phyloP scores from a whole-genome alignment of 768 basidiomycete genomes.

The Cantharellus cinnabarinus region DNA sequence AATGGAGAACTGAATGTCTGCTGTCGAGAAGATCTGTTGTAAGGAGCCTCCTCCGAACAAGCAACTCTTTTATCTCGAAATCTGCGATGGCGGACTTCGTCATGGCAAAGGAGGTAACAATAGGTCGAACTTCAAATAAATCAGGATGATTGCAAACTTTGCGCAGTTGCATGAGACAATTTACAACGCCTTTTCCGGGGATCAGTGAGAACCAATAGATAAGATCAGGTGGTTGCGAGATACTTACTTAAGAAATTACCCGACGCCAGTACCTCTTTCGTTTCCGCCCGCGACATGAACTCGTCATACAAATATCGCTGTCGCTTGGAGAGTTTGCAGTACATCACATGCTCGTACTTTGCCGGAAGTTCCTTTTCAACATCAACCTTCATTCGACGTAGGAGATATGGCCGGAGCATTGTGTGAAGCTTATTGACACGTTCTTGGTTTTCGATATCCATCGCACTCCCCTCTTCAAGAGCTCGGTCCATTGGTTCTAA shows the following conservation, averaged over 20 bases:
- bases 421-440: conserved; percentile 56
- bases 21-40: conserved; percentile 10
- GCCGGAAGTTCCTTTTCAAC: conserved; percentile 24
- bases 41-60: conserved; percentile 17
- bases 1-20: conserved; percentile 30
- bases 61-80: conserved; percentile 18
- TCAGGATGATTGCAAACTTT: conserved; percentile 25
- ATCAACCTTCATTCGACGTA: conserved; percentile 20
- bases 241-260: conserved; percentile 28
- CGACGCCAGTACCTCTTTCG: conserved; percentile 59
- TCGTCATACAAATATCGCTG: conserved; percentile 94
- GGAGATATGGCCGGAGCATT: conserved; percentile 20
- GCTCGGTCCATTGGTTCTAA: conserved; percentile 85
- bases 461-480: conserved; percentile 56
- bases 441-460: conserved; percentile 69
- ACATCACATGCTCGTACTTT: conserved; percentile 77
- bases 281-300: conserved; percentile 79
- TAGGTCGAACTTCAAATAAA: conserved; percentile 22
- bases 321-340: conserved; percentile 75
- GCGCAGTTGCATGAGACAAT: conserved; percentile 23
- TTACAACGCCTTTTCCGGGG: conserved; percentile 15
- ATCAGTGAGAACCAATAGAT: not conserved
- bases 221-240: not conserved
- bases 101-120: conserved; percentile 25
- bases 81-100: conserved; percentile 15